These are phyloP conservation scores for Gillenia trifoliata DNA, from an alignment of 306 rosid species.

Conservation along the genomic window DNA sequence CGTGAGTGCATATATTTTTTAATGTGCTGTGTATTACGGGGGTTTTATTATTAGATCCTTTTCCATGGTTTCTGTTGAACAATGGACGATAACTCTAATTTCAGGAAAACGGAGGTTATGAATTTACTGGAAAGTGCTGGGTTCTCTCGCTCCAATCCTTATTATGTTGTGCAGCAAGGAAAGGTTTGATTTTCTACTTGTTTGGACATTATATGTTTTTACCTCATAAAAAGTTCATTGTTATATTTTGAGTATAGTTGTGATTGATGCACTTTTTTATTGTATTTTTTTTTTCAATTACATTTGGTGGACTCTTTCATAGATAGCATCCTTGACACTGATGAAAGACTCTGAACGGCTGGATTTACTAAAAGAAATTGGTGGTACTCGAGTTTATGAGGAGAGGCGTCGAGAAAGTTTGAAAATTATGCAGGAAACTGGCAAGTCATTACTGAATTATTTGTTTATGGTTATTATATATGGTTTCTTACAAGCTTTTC, in stretches of 20 bases:
- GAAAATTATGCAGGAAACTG: constrained; percentile 97
- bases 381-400: constrained; percentile 98
- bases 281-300: background rate
- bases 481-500: constrained; percentile 11
- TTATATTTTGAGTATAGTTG: constrained; percentile 8
- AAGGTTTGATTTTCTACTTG: constrained; percentile 48
- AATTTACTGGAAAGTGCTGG: constrained; percentile 99
- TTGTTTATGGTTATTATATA: constrained; percentile 1
- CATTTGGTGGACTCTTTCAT: constrained; percentile 15
- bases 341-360: constrained; percentile 96
- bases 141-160: constrained; percentile 98
- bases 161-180: constrained; percentile 99
- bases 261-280: background rate
- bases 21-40: background rate
- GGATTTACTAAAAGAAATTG: constrained; percentile 93
- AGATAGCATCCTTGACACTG: constrained; percentile 89
- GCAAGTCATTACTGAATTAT: constrained; percentile 33
- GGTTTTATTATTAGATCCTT: background rate
- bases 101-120: constrained; percentile 97
- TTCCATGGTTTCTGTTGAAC: constrained; percentile 1
- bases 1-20: constrained; percentile 44
- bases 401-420: constrained; percentile 96
- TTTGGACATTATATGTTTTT: constrained; percentile 19
- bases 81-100: constrained; percentile 15
- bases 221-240: background rate